These are phyloP conservation scores for Nadsonia starkeyi-henricii DNA, from an alignment of 1,139 yeast genomes.

Conservation along the genomic window DNA sequence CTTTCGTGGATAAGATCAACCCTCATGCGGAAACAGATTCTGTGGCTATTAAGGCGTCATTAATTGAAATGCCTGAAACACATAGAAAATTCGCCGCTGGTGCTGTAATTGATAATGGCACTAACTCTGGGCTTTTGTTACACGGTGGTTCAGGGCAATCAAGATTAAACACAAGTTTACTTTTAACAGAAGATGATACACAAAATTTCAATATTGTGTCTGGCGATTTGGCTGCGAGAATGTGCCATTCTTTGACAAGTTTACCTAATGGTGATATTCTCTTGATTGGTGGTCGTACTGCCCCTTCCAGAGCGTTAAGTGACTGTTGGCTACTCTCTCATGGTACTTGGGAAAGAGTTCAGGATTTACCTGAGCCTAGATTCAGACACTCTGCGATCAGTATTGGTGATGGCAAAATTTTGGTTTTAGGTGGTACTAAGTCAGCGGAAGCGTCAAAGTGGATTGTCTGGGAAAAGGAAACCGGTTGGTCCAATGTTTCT, in stretches of 20 bases:
- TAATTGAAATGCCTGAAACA: slow-evolving; percentile 8
- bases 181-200: slow-evolving; percentile 7
- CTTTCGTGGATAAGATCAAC: background rate
- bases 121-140: slow-evolving; percentile 19
- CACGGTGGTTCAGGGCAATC: slow-evolving; percentile 40
- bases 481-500: slow-evolving; percentile 14
- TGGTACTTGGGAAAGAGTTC: slow-evolving; percentile 27
- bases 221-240: slow-evolving; percentile 27
- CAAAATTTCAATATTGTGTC: slow-evolving; percentile 6
- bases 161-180: slow-evolving; percentile 5
- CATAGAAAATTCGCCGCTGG: slow-evolving; percentile 40
- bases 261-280: slow-evolving; percentile 23
- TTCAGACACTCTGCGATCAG: slow-evolving; percentile 40
- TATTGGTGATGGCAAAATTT: slow-evolving; percentile 24
- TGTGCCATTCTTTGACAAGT: slow-evolving; percentile 43
- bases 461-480: slow-evolving; percentile 12
- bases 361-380: slow-evolving; percentile 32
- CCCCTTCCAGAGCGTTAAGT: slow-evolving; percentile 36
- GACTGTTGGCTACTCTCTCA: slow-evolving; percentile 29
- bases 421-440: slow-evolving; percentile 41
- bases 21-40: background rate
- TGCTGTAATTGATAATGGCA: slow-evolving; percentile 19
- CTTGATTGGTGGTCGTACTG: slow-evolving; percentile 56
- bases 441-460: slow-evolving; percentile 16
- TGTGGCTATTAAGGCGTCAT: background rate